phyloP scores from a whole-genome alignment of 2,329 filamentous ascomycete genomes.

The Mycosphaerella arachidis region DNA sequence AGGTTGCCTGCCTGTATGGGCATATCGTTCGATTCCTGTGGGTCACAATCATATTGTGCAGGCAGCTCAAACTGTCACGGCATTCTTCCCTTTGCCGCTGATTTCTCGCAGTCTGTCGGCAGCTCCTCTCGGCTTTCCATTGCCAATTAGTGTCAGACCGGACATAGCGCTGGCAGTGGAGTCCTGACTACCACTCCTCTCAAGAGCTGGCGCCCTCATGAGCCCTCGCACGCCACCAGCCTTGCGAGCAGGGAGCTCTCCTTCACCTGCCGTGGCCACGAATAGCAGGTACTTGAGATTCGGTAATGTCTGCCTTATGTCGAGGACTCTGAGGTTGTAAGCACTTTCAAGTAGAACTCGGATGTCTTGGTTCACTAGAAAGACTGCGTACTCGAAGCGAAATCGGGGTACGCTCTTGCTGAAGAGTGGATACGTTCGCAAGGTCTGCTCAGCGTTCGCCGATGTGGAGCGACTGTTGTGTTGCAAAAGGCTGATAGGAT shows the following conservation, averaged over 20 bases:
- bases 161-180: conserved; percentile 23
- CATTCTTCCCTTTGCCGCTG: conserved; percentile 8
- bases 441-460: conserved; percentile 20
- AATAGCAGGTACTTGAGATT: conserved; percentile 93
- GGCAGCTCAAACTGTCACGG: neutral
- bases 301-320: conserved; percentile 85
- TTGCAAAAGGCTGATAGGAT: conserved; percentile 56
- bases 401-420: conserved; percentile 65
- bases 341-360: conserved; percentile 60
- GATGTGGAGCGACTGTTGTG: conserved; percentile 19
- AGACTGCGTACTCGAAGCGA: conserved; percentile 93
- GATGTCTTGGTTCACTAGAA: conserved; percentile 93
- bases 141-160: conserved; percentile 21
- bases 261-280: conserved; percentile 75
- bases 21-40: neutral
- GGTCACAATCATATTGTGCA: neutral
- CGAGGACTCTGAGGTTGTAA: conserved; percentile 73
- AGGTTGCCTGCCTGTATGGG: neutral
- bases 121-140: conserved; percentile 22
- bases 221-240: conserved; percentile 51
- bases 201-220: conserved; percentile 22
- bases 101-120: conserved; percentile 29
- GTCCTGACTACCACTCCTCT: conserved; percentile 23
- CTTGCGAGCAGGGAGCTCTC: conserved; percentile 54
- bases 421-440: conserved; percentile 70